These are phyloP conservation scores for Fusarium sp. DNA, from an alignment of 2,329 filamentous ascomycete species.

Conservation along the genomic window DNA sequence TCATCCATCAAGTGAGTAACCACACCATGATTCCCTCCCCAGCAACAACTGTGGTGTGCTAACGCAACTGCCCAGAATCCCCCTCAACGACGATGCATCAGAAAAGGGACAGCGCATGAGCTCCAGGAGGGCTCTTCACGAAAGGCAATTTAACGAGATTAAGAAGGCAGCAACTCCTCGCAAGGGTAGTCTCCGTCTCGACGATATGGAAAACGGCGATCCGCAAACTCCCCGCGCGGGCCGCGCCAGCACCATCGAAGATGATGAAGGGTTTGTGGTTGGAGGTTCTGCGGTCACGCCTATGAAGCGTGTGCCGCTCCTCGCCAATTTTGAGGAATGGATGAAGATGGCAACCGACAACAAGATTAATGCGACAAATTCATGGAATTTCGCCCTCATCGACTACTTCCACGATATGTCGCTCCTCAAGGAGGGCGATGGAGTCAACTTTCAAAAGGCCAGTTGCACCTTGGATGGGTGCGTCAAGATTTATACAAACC, in stretches of 20 bases:
- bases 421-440: slow-evolving; percentile 92
- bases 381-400: slow-evolving; percentile 99
- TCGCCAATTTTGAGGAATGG: slow-evolving; percentile 99
- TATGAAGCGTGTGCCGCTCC: slow-evolving; percentile 93
- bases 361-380: slow-evolving; percentile 97
- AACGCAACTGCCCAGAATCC: slow-evolving; percentile 72
- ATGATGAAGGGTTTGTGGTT: slow-evolving; percentile 73
- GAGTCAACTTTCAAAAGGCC: slow-evolving; percentile 98
- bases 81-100: slow-evolving; percentile 93
- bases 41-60: slow-evolving; percentile 25
- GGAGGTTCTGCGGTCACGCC: slow-evolving; percentile 86
- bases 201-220: slow-evolving; percentile 70
- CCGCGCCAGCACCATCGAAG: slow-evolving; percentile 56
- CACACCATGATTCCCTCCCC: slow-evolving; percentile 8
- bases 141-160: slow-evolving; percentile 92
- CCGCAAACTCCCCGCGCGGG: slow-evolving; percentile 65
- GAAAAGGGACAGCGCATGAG: slow-evolving; percentile 92
- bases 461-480: slow-evolving; percentile 98
- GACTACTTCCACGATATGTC: slow-evolving; percentile 99
- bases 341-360: slow-evolving; percentile 99
- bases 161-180: slow-evolving; percentile 78
- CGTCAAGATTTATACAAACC: slow-evolving; percentile 98
- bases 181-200: slow-evolving; percentile 71
- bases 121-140: slow-evolving; percentile 87
- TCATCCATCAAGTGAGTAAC: slow-evolving; percentile 67